Conservation (phyloP, 495 filamentous ascomycete genomes). For the Aspergillus biplanus region DNA sequence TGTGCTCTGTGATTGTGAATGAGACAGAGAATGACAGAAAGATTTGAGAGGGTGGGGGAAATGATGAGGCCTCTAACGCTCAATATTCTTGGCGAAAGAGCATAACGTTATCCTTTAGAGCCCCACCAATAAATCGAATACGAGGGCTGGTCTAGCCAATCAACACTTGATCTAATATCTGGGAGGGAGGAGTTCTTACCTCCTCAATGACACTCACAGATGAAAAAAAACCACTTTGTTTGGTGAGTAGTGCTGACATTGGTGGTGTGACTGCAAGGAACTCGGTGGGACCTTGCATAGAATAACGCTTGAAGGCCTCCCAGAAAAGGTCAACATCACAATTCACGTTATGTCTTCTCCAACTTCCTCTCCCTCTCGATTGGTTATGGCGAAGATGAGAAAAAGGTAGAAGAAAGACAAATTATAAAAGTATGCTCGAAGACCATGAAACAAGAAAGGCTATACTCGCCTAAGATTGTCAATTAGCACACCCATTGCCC, state of each 20-base stretch:
- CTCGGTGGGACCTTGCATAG: too few species aligned
- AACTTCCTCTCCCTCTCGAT: not conserved
- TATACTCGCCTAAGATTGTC: too few species aligned
- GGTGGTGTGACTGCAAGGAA: too few species aligned
- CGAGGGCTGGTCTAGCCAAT: not conserved
- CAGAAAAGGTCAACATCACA: too few species aligned
- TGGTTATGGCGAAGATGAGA: too few species aligned
- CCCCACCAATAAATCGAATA: not conserved
- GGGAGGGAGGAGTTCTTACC: not conserved
- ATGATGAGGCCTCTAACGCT: not conserved
- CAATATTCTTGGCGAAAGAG: not conserved
- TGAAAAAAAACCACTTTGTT: not conserved
- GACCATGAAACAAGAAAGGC: not conserved
- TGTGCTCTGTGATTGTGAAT: too few species aligned
- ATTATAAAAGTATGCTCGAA: not conserved
- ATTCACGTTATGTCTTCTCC: not conserved
- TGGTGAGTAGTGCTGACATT: not conserved
- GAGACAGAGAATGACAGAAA: too few species aligned
- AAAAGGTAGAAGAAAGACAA: not conserved
- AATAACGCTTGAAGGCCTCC: too few species aligned
- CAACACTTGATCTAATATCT: not conserved
- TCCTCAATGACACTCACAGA: not conserved
- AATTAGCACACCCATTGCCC: not conserved
- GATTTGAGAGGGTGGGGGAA: not conserved
- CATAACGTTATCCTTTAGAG: not conserved